Conservation (phyloP, 1,284 basidiomycete species). For the Albatrellus sp. region DNA sequence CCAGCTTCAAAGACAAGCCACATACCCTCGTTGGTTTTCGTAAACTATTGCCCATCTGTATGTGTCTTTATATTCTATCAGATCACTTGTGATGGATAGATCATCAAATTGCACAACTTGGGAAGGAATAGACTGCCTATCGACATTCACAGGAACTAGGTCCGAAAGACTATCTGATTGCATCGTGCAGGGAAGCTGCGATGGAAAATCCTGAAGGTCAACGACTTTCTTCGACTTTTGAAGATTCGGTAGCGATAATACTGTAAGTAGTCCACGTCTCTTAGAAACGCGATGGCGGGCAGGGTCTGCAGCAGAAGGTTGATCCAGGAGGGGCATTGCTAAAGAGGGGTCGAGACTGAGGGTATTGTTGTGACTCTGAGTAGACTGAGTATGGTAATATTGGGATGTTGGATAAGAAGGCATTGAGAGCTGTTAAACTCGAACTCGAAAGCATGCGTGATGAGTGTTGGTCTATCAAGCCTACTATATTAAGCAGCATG, state of each 20-base stretch:
- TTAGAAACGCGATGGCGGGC: slow-evolving; percentile 31
- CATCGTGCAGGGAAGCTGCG: not conserved
- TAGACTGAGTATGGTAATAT: not conserved
- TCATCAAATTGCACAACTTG: slow-evolving; percentile 14
- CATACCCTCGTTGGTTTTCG: slow-evolving; percentile 71
- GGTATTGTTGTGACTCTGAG: slow-evolving; percentile 3
- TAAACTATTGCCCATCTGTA: slow-evolving; percentile 69
- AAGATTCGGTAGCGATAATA: slow-evolving; percentile 12
- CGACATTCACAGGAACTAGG: slow-evolving; percentile 18
- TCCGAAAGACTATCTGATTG: not conserved
- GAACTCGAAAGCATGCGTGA: not conserved
- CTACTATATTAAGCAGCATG: not conserved
- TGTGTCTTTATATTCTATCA: slow-evolving; percentile 22
- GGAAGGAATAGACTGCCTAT: slow-evolving; percentile 20
- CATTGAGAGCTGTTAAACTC: not conserved
- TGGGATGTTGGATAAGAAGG: not conserved
- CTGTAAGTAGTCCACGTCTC: slow-evolving; percentile 18
- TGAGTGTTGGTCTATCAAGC: not conserved
- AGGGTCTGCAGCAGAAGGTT: slow-evolving; percentile 25
- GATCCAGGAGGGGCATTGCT: slow-evolving; percentile 14
- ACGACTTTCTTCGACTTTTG: slow-evolving; percentile 2
- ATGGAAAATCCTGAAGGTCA: not conserved
- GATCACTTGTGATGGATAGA: not conserved
- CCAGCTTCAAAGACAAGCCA: slow-evolving; percentile 5
- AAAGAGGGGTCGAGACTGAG: not conserved